phyloP scores from a whole-genome alignment of 768 basidiomycete genomes.

The Leccinum truebloodii region DNA sequence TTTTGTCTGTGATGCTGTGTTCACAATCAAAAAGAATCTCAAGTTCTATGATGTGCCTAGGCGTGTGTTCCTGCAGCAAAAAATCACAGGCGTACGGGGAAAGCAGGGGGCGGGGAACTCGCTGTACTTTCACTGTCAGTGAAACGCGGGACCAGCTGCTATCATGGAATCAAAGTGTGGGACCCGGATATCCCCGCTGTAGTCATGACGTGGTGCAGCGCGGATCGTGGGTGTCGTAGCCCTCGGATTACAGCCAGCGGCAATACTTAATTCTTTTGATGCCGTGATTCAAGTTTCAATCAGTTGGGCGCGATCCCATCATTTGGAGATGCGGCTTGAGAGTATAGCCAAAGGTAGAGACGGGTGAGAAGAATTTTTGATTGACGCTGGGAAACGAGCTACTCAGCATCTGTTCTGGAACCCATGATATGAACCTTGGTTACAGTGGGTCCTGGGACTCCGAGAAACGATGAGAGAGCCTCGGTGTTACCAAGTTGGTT shows the following conservation, averaged over 20 bases:
- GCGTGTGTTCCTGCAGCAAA: not conserved
- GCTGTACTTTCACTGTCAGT: slow-evolving; percentile 2
- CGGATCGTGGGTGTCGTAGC: slow-evolving; percentile 7
- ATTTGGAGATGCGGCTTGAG: slow-evolving; percentile 1
- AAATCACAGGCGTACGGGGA: slow-evolving; percentile 1
- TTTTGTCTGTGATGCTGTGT: not conserved
- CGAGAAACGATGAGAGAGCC: not conserved
- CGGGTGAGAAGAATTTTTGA: slow-evolving; percentile 1
- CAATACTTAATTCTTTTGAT: slow-evolving; percentile 2
- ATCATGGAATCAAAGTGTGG: not conserved
- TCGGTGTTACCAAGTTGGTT: not conserved
- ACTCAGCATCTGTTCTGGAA: not conserved
- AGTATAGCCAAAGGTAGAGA: slow-evolving; percentile 3
- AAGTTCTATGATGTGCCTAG: slow-evolving; percentile 6
- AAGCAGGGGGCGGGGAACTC: not conserved
- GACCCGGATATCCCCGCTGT: slow-evolving; percentile 5
- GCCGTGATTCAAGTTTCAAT: slow-evolving; percentile 13
- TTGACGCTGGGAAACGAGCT: slow-evolving; percentile 5
- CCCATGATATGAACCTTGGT: not conserved
- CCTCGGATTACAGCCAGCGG: slow-evolving; percentile 6
- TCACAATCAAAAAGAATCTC: slow-evolving; percentile 4
- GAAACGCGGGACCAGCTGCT: not conserved
- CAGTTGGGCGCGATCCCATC: slow-evolving; percentile 19
- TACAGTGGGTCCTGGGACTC: not conserved
- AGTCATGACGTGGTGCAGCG: slow-evolving; percentile 11